These are phyloP conservation scores for Kalanchoe fedtschenkoi DNA, from an alignment of 164 flowering plant genomes.

Conservation along the genomic window DNA sequence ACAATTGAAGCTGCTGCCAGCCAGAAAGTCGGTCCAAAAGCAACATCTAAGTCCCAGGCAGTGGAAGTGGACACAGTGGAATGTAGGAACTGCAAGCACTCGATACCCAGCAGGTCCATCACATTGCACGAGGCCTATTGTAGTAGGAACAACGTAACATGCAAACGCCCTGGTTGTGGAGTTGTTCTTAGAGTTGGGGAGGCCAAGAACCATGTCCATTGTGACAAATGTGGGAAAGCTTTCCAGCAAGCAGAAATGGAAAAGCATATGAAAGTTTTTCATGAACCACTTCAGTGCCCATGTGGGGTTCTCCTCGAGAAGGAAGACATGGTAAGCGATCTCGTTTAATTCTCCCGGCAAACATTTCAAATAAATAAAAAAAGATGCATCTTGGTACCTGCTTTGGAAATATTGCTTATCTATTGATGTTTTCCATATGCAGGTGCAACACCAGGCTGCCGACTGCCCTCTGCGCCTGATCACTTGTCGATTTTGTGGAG, in stretches of 20 bases:
- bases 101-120: constrained; percentile 65
- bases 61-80: constrained; percentile 48
- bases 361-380: neutral
- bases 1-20: constrained; percentile 22
- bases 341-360: neutral
- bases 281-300: constrained; percentile 73
- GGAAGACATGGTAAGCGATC: constrained; percentile 71
- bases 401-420: neutral
- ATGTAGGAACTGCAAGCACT: constrained; percentile 74
- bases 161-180: constrained; percentile 72
- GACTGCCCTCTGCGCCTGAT: constrained; percentile 65
- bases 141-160: constrained; percentile 63
- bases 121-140: constrained; percentile 89
- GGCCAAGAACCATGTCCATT: constrained; percentile 42
- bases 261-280: constrained; percentile 91
- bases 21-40: constrained; percentile 37
- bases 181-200: constrained; percentile 76
- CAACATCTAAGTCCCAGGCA: constrained; percentile 32
- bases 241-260: constrained; percentile 68
- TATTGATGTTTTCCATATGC: constrained; percentile 7
- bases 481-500: constrained; percentile 87
- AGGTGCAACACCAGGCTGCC: constrained; percentile 85
- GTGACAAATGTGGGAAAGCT: constrained; percentile 70
- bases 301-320: constrained; percentile 86
- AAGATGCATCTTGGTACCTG: neutral